Evolutionary conservation across 768 basidiomycete species (phyloP), one percentile per base, ranked within the genome.

Genomic region (Phlebiopsis gigantea): DNA sequence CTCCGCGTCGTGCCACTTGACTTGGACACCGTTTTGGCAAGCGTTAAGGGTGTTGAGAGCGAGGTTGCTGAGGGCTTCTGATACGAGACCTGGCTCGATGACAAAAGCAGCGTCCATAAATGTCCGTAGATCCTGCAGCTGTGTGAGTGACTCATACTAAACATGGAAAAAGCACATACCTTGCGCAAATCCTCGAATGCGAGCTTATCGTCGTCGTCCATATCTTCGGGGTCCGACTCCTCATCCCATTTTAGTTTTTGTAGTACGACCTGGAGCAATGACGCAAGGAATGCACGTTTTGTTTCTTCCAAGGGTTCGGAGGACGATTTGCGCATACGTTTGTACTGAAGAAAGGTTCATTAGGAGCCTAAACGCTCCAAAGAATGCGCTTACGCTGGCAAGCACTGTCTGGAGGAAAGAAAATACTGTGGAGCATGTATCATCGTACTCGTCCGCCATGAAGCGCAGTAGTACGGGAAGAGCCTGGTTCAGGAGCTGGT

Each of bases 1-100:
- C 70, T 99, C 97, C 2, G 90, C 92, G 61, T 95, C 88, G 63
- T 93, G 85, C 97, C 97, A 98, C 58, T 88, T 81, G 31, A 97
- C 70, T 17, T 77, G 67, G 0, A 80, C 70, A 0, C 88, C 83
- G 57, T 74, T 85, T 50, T 79, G 77, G 63, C 87, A 89, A 1
- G 83, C 78, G 5, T 86, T 80, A 29, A 97, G 78, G 0, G 91
- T 95, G 57, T 80, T 80, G 58, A 89, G 69, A 9, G 92, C 85
- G 26, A 93, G 79, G 5, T 80, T 78, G 29, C 83, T 81, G 7
- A 98, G 83, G 0, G 87, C 84, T 15, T 81, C 80, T 1, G 88
- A 88, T 55, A 95, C 93, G 24, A 98, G 82, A 26, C 87, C 80
- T 56, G 88, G 87, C 66, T 98, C 93, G 61, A 98, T 85, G 21